These are phyloP conservation scores for Jimgerdemannia flammicorona DNA, from an alignment of 192 early-diverging fungal genomes.

Conservation along the genomic window DNA sequence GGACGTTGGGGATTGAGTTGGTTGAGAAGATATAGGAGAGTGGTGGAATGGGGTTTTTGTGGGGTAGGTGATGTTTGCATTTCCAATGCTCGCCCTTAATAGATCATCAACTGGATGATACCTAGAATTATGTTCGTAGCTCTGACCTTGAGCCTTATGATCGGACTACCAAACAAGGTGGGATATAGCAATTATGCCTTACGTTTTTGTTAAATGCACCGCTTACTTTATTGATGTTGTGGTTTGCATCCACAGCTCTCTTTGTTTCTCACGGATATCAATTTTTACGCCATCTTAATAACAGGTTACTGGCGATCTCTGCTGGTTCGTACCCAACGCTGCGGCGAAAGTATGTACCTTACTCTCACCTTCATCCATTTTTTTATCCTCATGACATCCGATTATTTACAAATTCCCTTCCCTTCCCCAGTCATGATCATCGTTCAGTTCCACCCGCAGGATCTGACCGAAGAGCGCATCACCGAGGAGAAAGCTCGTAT, in stretches of 20 bases:
- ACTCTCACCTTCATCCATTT: background rate
- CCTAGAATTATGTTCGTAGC: constrained; percentile 26
- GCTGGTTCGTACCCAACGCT: constrained; percentile 54
- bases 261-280: background rate
- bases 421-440: constrained; percentile 49
- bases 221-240: background rate
- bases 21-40: constrained; percentile 9
- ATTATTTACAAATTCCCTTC: constrained; percentile 6
- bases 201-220: background rate
- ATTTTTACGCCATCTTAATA: background rate
- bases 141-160: constrained; percentile 34
- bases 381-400: background rate
- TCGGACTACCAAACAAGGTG: constrained; percentile 19
- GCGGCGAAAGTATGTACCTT: constrained; percentile 48
- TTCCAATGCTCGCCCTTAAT: too few species aligned
- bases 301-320: constrained; percentile 63
- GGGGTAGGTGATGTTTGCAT: too few species aligned
- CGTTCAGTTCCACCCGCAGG: constrained; percentile 53
- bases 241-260: background rate
- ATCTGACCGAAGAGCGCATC: constrained; percentile 31
- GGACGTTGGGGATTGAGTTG: constrained; percentile 39
- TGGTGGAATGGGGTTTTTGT: too few species aligned
- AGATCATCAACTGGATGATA: background rate
- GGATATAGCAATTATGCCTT: background rate
- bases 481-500: constrained; percentile 30